phyloP scores from a whole-genome alignment of 164 flowering plant species.

The Umbilicus rupestris region DNA sequence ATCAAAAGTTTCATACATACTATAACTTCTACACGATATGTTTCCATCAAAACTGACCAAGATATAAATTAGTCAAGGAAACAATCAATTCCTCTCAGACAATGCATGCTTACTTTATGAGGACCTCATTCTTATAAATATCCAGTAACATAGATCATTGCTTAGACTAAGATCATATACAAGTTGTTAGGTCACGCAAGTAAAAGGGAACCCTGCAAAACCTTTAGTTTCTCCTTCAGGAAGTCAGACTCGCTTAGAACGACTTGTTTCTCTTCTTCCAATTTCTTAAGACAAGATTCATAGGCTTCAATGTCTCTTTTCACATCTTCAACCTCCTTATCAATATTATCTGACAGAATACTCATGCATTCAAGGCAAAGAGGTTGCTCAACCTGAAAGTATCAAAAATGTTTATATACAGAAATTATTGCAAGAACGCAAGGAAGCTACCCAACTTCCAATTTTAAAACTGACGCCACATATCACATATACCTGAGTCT shows the following conservation, averaged over 20 bases:
- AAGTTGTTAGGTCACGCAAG: neutral
- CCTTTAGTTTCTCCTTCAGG: conserved; percentile 85
- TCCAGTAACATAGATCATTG: neutral
- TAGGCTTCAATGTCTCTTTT: conserved; percentile 88
- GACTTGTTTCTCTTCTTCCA: conserved; percentile 72
- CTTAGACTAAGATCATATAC: neutral
- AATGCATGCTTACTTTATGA: neutral
- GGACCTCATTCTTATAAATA: neutral
- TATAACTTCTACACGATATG: neutral
- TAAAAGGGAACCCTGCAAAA: conserved; percentile 11
- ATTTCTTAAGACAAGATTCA: conserved; percentile 81
- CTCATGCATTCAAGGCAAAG: conserved; percentile 96
- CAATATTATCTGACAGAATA: conserved; percentile 84
- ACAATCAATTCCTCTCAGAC: neutral
- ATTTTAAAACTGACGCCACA: neutral
- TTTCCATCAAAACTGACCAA: too few relatives aligned
- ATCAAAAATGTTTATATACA: neutral
- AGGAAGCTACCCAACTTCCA: neutral
- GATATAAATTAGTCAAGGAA: too few relatives aligned
- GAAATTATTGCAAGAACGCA: neutral
- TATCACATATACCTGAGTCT: conserved; percentile 54
- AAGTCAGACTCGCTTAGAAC: conserved; percentile 89
- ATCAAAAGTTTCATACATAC: neutral
- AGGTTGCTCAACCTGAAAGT: conserved; percentile 85
- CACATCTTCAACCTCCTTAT: conserved; percentile 96